Evolutionary conservation across 768 basidiomycete species (phyloP).

Genomic region (Amanita polypyramis): DNA sequence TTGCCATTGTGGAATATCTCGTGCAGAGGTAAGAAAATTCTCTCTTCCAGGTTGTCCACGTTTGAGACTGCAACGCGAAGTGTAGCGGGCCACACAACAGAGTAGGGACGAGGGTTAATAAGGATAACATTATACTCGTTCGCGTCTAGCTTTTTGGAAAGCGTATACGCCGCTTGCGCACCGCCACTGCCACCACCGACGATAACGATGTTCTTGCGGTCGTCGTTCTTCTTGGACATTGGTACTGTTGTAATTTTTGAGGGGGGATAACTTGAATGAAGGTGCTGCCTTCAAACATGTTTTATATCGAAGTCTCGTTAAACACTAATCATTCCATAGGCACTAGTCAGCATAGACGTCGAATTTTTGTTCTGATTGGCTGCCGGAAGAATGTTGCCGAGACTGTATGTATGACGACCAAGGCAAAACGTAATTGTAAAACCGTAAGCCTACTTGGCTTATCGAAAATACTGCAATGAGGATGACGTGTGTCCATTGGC

Average conservation of each 20-base stretch:
- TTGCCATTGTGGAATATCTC: constrained; percentile 32
- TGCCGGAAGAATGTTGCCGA: too few relatives aligned
- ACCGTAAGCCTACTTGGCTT: too few relatives aligned
- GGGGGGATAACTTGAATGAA: neutral
- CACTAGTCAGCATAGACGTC: too few relatives aligned
- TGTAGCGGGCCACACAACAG: constrained; percentile 34
- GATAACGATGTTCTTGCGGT: constrained; percentile 30
- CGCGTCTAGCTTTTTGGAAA: constrained; percentile 36
- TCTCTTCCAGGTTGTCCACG: constrained; percentile 20
- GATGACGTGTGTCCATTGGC: too few relatives aligned
- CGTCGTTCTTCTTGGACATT: constrained; percentile 9
- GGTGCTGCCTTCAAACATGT: neutral
- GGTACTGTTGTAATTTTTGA: neutral
- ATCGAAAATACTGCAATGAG: too few relatives aligned
- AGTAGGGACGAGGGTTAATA: constrained; percentile 37
- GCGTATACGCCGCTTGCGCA: constrained; percentile 24
- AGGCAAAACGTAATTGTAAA: too few relatives aligned
- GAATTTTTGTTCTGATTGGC: too few relatives aligned
- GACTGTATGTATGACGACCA: too few relatives aligned
- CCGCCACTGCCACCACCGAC: constrained; percentile 47
- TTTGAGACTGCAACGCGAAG: constrained; percentile 38
- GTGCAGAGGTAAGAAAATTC: constrained; percentile 33
- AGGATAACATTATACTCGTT: constrained; percentile 37
- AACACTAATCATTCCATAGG: too few relatives aligned
- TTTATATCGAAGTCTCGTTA: neutral